Base-by-base conservation (phyloP, 352 stramenopile species). In the Aphanomyces stellatus region DNA sequence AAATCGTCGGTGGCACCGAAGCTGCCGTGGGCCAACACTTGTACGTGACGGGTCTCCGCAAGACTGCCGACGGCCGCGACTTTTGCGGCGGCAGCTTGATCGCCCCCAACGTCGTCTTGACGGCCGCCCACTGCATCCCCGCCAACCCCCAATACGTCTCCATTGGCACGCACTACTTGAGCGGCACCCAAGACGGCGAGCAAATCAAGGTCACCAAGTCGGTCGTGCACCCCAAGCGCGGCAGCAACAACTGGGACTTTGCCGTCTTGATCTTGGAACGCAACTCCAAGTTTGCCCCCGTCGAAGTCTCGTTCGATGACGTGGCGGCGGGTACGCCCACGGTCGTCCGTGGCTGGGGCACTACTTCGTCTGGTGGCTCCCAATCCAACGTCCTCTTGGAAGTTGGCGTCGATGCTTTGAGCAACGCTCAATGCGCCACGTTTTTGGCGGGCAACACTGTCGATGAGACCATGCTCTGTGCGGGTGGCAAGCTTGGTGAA, bases 391-490 rank as follows among this genome's bases (percentile, higher is more conserved):
- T 69, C 30, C 60, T 87, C 31, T 68, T 72, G 42, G 69, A 69
- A 1, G 80, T 87, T 13, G 61, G 76, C 8, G 77, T 82, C 8
- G 70, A 69, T 5, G 48, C 85, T 8, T 68, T 81, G 31, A 76
- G 70, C 17, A 77, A 87, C 53, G 46, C 68, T 1, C 35, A 76
- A 2, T 87, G 79, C 33, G 69, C 65, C 3, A 40, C 43, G 13
- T 71, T 67, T 17, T 62, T 74, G 49, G 82, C 87, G 64, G 76
- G 77, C 34, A 28, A 53, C 13, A 53, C 13, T 10, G 86, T 88
- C 53, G 85, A 80, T 4, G 73, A 78, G 13, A 76, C 78, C 2
- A 89, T 89, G 81, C 22, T 87, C n/a, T 89, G 81, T 34, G 75
- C 81, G 13, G 79, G 69, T 8, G 79, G 81, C 1, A 59, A 78